Percentiles rank a stretch among this genome's conserved stretches.
Conservation (phyloP, 176 grass and related monocot species). For the Eragrostis nindensis region DNA sequence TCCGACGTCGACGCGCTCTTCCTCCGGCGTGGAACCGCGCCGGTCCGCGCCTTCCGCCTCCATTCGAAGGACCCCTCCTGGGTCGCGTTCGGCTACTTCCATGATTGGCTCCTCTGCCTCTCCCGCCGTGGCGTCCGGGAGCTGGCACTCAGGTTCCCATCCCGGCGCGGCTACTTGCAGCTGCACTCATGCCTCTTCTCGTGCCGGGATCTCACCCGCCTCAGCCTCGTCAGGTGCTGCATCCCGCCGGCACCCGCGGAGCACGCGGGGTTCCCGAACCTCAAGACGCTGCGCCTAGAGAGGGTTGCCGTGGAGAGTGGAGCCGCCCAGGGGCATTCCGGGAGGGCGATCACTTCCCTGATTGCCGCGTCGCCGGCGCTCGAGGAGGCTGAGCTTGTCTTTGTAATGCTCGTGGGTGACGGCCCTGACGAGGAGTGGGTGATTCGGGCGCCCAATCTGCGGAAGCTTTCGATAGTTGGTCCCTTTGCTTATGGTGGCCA, state of each 20-base stretch:
- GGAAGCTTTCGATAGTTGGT: neutral
- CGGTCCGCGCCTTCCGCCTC: constrained; percentile 23
- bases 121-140: constrained; percentile 1
- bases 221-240: neutral
- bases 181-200: constrained; percentile 23
- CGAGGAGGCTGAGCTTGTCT: neutral
- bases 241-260: neutral
- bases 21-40: neutral
- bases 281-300: constrained; percentile 2
- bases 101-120: constrained; percentile 23
- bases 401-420: neutral
- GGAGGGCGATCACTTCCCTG: neutral
- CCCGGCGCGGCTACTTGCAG: neutral
- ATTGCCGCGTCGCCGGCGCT: neutral
- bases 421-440: neutral
- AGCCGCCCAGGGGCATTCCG: neutral
- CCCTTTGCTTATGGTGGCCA: neutral
- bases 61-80: neutral
- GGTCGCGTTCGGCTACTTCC: neutral
- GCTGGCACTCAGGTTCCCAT: neutral
- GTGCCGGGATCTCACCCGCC: neutral
- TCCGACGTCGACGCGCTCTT: constrained; percentile 13
- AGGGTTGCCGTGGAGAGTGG: neutral
- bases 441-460: constrained; percentile 7
- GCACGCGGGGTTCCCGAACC: neutral